Conservation (phyloP, 345 rosid genomes). For the Punica granatum region DNA sequence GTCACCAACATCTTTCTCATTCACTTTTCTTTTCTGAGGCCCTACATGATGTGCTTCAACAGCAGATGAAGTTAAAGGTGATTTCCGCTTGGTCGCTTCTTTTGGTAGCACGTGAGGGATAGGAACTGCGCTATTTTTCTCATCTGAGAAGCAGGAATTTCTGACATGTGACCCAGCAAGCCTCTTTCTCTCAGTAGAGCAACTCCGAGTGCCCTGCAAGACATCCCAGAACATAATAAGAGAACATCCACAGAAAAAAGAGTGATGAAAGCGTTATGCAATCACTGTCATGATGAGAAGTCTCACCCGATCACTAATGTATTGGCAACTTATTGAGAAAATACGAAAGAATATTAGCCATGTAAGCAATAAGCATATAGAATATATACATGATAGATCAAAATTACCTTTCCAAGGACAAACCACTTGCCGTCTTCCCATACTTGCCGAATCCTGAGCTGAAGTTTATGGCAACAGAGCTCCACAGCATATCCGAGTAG, state of each 20-base stretch:
- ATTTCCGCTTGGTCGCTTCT: slow-evolving; percentile 12
- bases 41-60: slow-evolving; percentile 5
- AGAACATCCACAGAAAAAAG: background rate
- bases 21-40: slow-evolving; percentile 13
- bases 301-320: background rate
- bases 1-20: slow-evolving; percentile 2
- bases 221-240: background rate
- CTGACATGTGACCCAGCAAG: background rate
- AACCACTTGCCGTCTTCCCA: slow-evolving; percentile 57
- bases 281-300: background rate
- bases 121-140: slow-evolving; percentile 11
- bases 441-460: slow-evolving; percentile 45
- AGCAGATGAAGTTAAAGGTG: slow-evolving; percentile 2
- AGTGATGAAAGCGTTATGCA: background rate
- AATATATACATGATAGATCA: background rate
- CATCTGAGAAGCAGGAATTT: slow-evolving; percentile 11
- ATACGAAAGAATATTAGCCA: background rate
- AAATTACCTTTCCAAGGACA: slow-evolving; percentile 30
- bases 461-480: slow-evolving; percentile 25
- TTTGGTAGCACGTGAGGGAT: background rate
- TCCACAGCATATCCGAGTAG: slow-evolving; percentile 28
- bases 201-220: slow-evolving; percentile 5
- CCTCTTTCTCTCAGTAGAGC: slow-evolving; percentile 3
- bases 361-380: background rate
- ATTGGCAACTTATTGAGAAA: background rate